Evolutionary conservation across 306 rosid species (phyloP).

Genomic region (Prunus persica): Prunus_persica_NCBIv2 NC_034010.1:2887001-2887500

Average conservation of each 20-base stretch:
- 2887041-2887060: not conserved
- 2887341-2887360: conserved; percentile 69
- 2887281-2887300: conserved; percentile 97
- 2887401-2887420: conserved; percentile 56
- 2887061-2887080: not conserved
- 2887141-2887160: not conserved
- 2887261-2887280: conserved; percentile 90
- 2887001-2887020: not conserved
- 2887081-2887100: not conserved
- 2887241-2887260: conserved; percentile 94
- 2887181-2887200: conserved; percentile 5
- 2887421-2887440: conserved; percentile 47
- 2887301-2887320: conserved; percentile 53
- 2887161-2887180: not conserved
- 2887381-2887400: conserved; percentile 87
- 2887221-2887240: conserved; percentile 83
- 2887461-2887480: conserved; percentile 54
- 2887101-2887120: not conserved
- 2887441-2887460: conserved; percentile 76
- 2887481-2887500: not conserved
- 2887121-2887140: not conserved
- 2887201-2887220: not conserved
- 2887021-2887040: not conserved
- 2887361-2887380: conserved; percentile 70
- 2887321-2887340: conserved; percentile 89